Evolutionary conservation across 306 rosid genomes (phyloP), one percentile per base, ranked within the genome.

Genomic region (barrel medic (Medicago truncatula)): DNA sequence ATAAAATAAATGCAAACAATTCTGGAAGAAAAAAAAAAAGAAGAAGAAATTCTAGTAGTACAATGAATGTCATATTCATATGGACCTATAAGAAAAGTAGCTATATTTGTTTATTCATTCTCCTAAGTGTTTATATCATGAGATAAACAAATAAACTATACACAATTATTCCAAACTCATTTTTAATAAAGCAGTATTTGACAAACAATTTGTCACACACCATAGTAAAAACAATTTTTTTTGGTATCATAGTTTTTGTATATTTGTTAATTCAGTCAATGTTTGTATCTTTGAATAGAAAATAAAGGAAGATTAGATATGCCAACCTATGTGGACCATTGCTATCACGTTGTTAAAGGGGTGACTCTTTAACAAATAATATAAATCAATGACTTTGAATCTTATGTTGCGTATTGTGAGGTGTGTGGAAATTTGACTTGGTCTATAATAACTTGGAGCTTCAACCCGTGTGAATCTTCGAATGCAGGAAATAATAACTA

Each of bases 381-480:
- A 13, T n/a, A 59, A 46, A 56, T 77, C 76, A 10, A 67, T 25
- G 78, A 84, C 67, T 73, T 68, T 68, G 74, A 80, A 70, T 17
- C 52, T 43, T 23, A 2, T 47, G 2, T 67, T 47, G 56, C 49
- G 67, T 76, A 40, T 40, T 23, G 47, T 74, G 34, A 34, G 40
- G 77, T 40, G 7, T 17, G 46, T 44, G 46, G 69, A 69, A 75
- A 4, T 50, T 20, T 16, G 25, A 25, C 16, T 70, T 6, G 13
- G 4, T 25, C 17, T 31, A 58, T 0, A 58, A 58, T 58, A n/a
- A n/a, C n/a, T 54, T 56, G 61, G 61, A n/a, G 12, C 59, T 49
- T 49, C 6, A 7, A 49, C 15, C 17, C 17, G 54, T 14, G 7
- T 14, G 18, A 15, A 16, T 14, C 38, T 15, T 49, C 6, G 18